Evolutionary conservation across 83 land plant genomes (phyloP).

Genomic region (Picea abies): DNA sequence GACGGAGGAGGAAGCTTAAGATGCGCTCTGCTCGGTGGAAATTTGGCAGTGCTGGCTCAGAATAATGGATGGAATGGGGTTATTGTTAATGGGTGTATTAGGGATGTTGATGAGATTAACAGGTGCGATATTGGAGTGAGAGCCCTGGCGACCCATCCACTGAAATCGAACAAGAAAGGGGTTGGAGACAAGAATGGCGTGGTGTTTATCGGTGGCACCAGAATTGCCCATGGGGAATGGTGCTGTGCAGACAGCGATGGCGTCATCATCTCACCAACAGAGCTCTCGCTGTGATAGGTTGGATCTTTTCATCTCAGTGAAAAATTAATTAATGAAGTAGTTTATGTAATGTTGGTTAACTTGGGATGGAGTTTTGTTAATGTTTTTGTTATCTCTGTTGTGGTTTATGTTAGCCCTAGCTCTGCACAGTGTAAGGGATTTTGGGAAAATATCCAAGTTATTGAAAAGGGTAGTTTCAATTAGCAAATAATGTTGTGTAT

Average conservation of each 20-base stretch:
- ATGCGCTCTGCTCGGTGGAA: constrained; percentile 82
- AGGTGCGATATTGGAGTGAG: constrained; percentile 68
- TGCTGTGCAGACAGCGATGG: constrained; percentile 87
- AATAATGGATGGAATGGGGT: constrained; percentile 76
- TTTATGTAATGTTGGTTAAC: no score
- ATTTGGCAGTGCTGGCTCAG: constrained; percentile 60
- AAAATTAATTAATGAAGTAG: no score
- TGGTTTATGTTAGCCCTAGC: no score
- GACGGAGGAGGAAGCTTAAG: constrained; percentile 85
- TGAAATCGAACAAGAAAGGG: constrained; percentile 70
- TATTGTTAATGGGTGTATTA: constrained; percentile 74
- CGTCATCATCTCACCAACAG: constrained; percentile 54
- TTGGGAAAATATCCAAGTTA: no score
- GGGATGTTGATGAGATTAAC: constrained; percentile 85
- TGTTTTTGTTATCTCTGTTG: no score
- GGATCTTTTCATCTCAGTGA: no score
- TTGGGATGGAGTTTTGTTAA: no score
- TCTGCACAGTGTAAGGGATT: no score
- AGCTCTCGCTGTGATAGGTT: constrained; percentile 30
- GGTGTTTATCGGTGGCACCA: constrained; percentile 46
- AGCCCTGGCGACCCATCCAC: constrained; percentile 73
- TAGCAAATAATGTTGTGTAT: no score
- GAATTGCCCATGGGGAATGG: constrained; percentile 76
- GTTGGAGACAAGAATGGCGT: constrained; percentile 55
- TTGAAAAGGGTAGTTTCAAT: no score